phyloP scores from a whole-genome alignment of 192 early-diverging fungal species.

The Umbelopsis sp. region DNA sequence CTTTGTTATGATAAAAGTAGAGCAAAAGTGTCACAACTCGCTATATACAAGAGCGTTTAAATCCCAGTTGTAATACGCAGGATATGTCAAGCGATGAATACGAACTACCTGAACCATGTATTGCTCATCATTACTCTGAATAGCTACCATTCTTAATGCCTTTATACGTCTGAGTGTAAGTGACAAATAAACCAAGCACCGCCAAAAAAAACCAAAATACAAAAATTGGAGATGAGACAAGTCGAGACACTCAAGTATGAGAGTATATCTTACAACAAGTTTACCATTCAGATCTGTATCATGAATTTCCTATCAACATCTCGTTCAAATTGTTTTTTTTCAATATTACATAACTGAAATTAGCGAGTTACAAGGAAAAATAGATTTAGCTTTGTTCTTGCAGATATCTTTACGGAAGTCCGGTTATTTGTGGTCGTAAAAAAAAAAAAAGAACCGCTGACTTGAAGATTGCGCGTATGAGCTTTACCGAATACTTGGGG shows the following conservation, averaged over 20 bases:
- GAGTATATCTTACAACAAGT: too few relatives aligned
- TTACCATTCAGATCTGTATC: too few relatives aligned
- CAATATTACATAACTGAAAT: too few relatives aligned
- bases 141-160: not conserved
- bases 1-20: slow-evolving; percentile 3
- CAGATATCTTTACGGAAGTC: not conserved
- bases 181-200: too few relatives aligned
- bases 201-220: too few relatives aligned
- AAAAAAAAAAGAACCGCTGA: slow-evolving; percentile 13
- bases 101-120: not conserved
- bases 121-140: slow-evolving; percentile 15
- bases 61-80: not conserved
- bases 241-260: too few relatives aligned
- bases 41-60: not conserved
- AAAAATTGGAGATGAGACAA: too few relatives aligned
- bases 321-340: too few relatives aligned
- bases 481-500: not conserved
- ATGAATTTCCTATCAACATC: too few relatives aligned
- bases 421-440: not conserved
- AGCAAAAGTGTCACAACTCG: not conserved
- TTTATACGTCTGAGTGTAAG: too few relatives aligned
- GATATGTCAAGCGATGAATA: not conserved
- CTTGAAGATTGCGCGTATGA: not conserved
- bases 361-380: too few relatives aligned
- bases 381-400: too few relatives aligned